A percentile compares a stretch with the other conserved stretches of the same genome.
These are phyloP conservation scores for Teratosphaeria destructans DNA, from an alignment of 2,329 filamentous ascomycete species.

Conservation along the genomic window DNA sequence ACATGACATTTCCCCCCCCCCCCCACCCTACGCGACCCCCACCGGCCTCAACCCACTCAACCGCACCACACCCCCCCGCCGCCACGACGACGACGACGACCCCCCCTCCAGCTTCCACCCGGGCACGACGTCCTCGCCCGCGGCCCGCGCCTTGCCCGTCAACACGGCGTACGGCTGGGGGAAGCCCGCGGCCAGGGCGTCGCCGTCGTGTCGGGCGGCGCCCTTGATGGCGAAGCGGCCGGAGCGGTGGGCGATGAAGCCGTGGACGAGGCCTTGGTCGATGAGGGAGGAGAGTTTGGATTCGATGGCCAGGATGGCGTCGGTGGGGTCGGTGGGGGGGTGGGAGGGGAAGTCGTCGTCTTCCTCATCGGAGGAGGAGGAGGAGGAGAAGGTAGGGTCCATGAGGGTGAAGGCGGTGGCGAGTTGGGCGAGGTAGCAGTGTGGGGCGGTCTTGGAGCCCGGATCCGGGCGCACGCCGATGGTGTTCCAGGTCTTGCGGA, in stretches of 20 bases:
- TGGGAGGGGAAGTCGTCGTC: background rate
- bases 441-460: constrained; percentile 51
- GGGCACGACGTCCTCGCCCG: constrained; percentile 52
- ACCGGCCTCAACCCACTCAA: constrained; percentile 40
- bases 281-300: constrained; percentile 65
- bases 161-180: constrained; percentile 64
- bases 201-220: constrained; percentile 44
- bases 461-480: constrained; percentile 53
- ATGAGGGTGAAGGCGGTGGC: constrained; percentile 47
- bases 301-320: constrained; percentile 37
- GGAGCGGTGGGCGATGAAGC: constrained; percentile 70
- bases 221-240: constrained; percentile 74
- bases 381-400: constrained; percentile 30
- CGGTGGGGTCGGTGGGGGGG: background rate
- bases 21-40: too few relatives aligned
- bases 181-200: constrained; percentile 61
- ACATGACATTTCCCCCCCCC: too few relatives aligned
- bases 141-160: constrained; percentile 45
- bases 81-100: constrained; percentile 4
- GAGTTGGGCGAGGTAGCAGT: constrained; percentile 61
- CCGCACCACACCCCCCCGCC: constrained; percentile 48
- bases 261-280: constrained; percentile 69
- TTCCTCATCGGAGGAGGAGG: background rate
- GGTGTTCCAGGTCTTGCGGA: constrained; percentile 66
- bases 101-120: constrained; percentile 55